Percentiles rank a stretch among this genome's conserved stretches.
Conservation (phyloP, 306 rosid species). For the Corylus americana region DNA sequence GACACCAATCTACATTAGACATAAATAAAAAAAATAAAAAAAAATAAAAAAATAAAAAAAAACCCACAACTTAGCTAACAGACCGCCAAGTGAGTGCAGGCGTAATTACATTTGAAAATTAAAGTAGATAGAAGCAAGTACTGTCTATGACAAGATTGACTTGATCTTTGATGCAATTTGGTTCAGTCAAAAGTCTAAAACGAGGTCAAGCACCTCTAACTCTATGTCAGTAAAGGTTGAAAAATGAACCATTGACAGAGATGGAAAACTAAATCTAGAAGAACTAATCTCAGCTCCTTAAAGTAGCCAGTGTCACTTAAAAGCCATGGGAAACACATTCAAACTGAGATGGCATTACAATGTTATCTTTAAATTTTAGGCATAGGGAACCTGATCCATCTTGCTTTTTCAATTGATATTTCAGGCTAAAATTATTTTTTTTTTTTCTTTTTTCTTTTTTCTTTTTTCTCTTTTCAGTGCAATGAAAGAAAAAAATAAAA, state of each 20-base stretch:
- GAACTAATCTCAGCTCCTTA: neutral
- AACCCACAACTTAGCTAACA: neutral
- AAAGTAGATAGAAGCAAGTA: constrained; percentile 8
- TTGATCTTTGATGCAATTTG: neutral
- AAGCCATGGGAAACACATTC: neutral
- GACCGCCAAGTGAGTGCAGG: neutral
- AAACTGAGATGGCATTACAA: neutral
- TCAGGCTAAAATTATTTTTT: neutral
- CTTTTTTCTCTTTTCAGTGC: neutral
- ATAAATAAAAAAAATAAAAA: neutral
- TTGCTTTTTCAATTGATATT: neutral
- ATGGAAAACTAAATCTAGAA: neutral
- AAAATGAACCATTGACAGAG: neutral
- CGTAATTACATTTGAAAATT: constrained; percentile 13
- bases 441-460: neutral
- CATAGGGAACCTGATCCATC: neutral
- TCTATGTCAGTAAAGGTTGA: neutral
- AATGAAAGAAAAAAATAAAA: neutral
- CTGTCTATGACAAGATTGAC: neutral
- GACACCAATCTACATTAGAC: constrained; percentile 14
- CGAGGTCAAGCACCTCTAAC: neutral
- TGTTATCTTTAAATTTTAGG: neutral
- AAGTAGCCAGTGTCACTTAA: neutral
- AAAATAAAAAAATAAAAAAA: too few relatives aligned
- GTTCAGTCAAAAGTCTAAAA: neutral